A percentile compares a stretch with the other conserved stretches of the same genome.
These are phyloP conservation scores for Mortierella polycephala DNA, from an alignment of 371 early-diverging fungal species.

Conservation along the genomic window DNA sequence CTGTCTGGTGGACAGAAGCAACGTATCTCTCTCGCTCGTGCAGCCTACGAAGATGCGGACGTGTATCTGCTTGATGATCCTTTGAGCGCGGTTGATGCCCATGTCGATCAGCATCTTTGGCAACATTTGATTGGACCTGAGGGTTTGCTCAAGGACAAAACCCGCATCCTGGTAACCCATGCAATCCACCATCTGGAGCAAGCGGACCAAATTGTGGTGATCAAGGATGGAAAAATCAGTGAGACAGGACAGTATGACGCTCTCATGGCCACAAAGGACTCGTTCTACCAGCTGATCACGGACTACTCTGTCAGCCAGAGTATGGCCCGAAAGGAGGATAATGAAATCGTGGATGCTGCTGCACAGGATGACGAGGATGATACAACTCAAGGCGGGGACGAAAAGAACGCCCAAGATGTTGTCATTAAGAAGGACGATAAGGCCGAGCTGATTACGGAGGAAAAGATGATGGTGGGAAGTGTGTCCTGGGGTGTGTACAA, in stretches of 20 bases:
- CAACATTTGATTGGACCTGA: constrained; percentile 60
- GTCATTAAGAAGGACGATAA: constrained; percentile 47
- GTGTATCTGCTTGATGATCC: constrained; percentile 81
- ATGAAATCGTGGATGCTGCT: constrained; percentile 23
- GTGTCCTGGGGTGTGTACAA: constrained; percentile 66
- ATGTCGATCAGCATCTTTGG: constrained; percentile 65
- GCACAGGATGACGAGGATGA: constrained; percentile 18
- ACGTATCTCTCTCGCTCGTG: constrained; percentile 64
- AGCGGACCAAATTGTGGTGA: constrained; percentile 64
- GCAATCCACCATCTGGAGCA: constrained; percentile 56
- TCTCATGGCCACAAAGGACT: constrained; percentile 57
- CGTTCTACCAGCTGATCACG: constrained; percentile 60
- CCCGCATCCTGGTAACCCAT: constrained; percentile 62
- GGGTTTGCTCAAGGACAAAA: constrained; percentile 69
- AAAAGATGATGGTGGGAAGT: constrained; percentile 69
- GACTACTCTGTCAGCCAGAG: constrained; percentile 51
- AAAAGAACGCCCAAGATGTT: constrained; percentile 5
- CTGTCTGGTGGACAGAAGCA: constrained; percentile 69
- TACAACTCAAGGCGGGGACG: constrained; percentile 33
- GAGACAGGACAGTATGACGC: constrained; percentile 64
- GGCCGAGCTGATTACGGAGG: constrained; percentile 64
- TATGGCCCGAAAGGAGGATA: constrained; percentile 1
- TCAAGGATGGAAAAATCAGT: constrained; percentile 65
- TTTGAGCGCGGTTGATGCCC: constrained; percentile 87
- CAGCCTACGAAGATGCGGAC: constrained; percentile 63